A percentile compares a stretch with the other conserved stretches of the same genome.
Evolutionary conservation across 2,329 filamentous ascomycete species (phyloP).

Genomic region (Alternaria gansuensis): DNA sequence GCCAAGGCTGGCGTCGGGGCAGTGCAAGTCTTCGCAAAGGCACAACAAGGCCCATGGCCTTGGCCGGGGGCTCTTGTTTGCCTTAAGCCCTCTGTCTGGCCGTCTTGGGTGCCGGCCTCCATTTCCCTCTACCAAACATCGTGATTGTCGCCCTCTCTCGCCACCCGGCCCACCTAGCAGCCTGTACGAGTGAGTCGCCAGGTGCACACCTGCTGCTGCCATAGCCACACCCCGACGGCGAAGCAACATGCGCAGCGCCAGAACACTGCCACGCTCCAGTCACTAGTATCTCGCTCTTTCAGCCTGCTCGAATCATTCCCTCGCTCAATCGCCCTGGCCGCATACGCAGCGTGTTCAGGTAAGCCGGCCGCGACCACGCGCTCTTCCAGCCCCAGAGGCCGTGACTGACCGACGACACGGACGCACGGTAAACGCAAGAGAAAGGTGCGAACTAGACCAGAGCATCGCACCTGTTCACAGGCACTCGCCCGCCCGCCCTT

Average conservation of each 20-base stretch:
- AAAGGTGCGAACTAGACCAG: slow-evolving; percentile 8
- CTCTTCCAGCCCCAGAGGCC: background rate
- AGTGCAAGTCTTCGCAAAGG: slow-evolving; percentile 12
- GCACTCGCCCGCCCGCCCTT: slow-evolving; percentile 13
- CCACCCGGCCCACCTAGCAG: slow-evolving; percentile 2
- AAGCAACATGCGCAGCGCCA: slow-evolving; percentile 19
- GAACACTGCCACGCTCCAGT: slow-evolving; percentile 21
- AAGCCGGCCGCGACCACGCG: background rate
- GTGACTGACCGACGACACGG: slow-evolving; percentile 8
- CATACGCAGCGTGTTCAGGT: slow-evolving; percentile 10
- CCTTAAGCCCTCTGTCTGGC: background rate
- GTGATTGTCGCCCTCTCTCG: background rate
- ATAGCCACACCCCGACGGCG: slow-evolving; percentile 12
- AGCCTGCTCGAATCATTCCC: slow-evolving; percentile 8
- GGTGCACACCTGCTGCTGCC: background rate
- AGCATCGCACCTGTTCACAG: slow-evolving; percentile 1
- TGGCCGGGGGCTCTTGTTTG: slow-evolving; percentile 2
- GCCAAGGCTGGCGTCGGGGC: slow-evolving; percentile 6
- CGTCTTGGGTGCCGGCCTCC: background rate
- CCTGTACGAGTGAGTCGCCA: background rate
- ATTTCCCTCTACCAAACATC: background rate
- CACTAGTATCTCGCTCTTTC: slow-evolving; percentile 9
- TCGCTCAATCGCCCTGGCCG: slow-evolving; percentile 9
- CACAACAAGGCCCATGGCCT: slow-evolving; percentile 9
- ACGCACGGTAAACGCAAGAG: background rate